These are phyloP conservation scores for Nannochloris sp. DNA, from an alignment of 139 green algal genomes.

Conservation along the genomic window DNA sequence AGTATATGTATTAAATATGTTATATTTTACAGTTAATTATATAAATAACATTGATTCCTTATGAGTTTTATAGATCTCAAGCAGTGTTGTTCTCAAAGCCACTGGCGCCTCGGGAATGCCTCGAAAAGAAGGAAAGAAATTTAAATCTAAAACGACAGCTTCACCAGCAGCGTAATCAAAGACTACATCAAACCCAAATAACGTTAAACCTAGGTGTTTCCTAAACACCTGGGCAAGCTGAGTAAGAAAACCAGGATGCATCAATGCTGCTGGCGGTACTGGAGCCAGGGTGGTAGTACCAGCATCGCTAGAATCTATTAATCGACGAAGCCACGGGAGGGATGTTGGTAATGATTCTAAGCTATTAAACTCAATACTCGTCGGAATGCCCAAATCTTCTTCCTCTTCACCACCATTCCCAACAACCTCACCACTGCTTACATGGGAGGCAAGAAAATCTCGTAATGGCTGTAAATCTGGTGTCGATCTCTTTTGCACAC, in stretches of 20 bases:
- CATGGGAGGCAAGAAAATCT: too few species aligned
- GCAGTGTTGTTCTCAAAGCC: constrained; percentile 7
- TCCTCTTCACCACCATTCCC: not conserved
- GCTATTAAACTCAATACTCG: constrained; percentile 49
- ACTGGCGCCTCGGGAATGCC: constrained; percentile 28
- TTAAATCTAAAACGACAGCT: constrained; percentile 54
- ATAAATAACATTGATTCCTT: not conserved
- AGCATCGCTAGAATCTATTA: not conserved
- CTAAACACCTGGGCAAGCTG: constrained; percentile 29
- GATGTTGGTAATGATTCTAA: constrained; percentile 48
- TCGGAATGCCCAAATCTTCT: constrained; percentile 8
- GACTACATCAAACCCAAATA: constrained; percentile 71
- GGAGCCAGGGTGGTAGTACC: too few species aligned
- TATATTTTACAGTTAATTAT: too few species aligned
- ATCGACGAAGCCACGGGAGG: constrained; percentile 22
- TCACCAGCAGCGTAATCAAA: constrained; percentile 26
- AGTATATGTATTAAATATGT: too few species aligned
- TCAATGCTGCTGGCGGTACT: not conserved
- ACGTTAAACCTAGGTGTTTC: constrained; percentile 38
- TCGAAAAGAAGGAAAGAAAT: constrained; percentile 67
- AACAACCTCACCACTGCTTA: not conserved
- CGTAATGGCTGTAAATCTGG: constrained; percentile 37
- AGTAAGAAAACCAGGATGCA: constrained; percentile 17
- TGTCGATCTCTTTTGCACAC: constrained; percentile 40
- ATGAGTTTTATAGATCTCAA: not conserved